Base-by-base conservation (phyloP, 176 grass and related monocot genomes). In the Oryza rufipogon region DNA sequence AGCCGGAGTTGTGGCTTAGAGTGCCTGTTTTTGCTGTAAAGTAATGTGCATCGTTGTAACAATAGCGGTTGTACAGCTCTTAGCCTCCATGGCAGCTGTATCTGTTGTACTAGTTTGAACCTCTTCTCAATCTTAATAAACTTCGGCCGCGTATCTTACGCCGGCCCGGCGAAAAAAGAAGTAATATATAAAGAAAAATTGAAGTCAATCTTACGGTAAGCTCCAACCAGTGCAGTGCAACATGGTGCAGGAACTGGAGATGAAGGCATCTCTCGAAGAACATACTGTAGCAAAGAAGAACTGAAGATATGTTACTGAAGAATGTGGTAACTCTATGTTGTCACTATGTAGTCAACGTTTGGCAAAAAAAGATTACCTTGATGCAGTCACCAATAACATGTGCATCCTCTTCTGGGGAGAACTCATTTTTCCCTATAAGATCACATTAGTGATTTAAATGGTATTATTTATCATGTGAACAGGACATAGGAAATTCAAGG, bases 381-480 rank as follows among this genome's bases (percentile, higher is more conserved):
- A 99, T 99, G 80, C 93, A 96, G 75, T 99, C 96, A 79, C 96
- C 96, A 73, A 99, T 91, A 74, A 99, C 93, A 87, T 99, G 96
- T 63, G 87, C 93, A 92, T 99, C 93, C 86, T 99, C 96, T 79
- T 96, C 91, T 81, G 96, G 66, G 39, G 91, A 96, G 85, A 99
- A 99, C 48, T 96, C 93, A 14, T 87, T 87, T 81, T 94, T 96
- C 23, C 96, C 96, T 99, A 83, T 81, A 94, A 91, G 78, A 70
- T 83, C 28, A 82, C 75, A 84, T 87, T 69, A 70, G 83, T 25
- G 20, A 20, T 75, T 84, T 49, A 73, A 61, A 68, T 42, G 48
- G 13, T 66, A 68, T 10, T n/a, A 78, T 77, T 72, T 73, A 67
- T 26, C 33, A 67, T 14, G 70, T 39, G 22, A 83, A 74, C 47